Conservation (phyloP, 208 protist genomes). For the Leishmania gerbilli region DNA sequence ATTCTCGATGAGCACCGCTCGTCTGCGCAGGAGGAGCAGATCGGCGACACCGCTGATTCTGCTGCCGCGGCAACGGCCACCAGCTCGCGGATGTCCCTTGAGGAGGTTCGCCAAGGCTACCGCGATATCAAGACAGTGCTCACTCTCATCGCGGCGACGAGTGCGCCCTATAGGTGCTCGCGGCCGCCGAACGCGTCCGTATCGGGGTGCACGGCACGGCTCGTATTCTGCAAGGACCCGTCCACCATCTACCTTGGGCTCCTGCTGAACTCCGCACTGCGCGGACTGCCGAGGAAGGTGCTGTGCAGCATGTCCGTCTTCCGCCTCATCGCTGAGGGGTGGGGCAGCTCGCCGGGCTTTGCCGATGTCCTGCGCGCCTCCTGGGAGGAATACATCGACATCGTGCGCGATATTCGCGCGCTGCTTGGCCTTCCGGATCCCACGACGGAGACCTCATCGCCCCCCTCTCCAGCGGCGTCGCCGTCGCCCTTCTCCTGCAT, state of each 20-base stretch:
- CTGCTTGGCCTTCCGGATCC: constrained; percentile 9
- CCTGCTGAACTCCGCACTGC: constrained; percentile 62
- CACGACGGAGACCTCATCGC: background rate
- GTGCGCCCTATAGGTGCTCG: constrained; percentile 63
- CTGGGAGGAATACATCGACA: constrained; percentile 44
- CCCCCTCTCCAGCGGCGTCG: background rate
- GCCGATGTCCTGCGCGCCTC: constrained; percentile 45
- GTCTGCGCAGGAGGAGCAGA: constrained; percentile 1
- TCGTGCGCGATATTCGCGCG: constrained; percentile 28
- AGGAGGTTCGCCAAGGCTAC: constrained; percentile 33
- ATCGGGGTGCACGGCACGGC: constrained; percentile 51
- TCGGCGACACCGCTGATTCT: background rate
- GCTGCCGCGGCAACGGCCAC: background rate
- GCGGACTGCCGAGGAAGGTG: constrained; percentile 42
- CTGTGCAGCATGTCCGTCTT: constrained; percentile 53
- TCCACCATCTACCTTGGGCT: constrained; percentile 78
- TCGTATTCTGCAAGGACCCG: constrained; percentile 76
- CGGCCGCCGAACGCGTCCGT: constrained; percentile 44
- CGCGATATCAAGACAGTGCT: constrained; percentile 59
- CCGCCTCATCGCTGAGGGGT: constrained; percentile 67
- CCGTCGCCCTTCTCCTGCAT: constrained; percentile 6
- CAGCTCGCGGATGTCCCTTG: constrained; percentile 2
- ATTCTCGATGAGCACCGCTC: background rate
- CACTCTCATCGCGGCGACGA: constrained; percentile 48
- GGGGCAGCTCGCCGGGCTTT: constrained; percentile 60